Evolutionary conservation across 2,329 filamentous ascomycete genomes (phyloP).

Genomic region (Didymella segeticola): DNA sequence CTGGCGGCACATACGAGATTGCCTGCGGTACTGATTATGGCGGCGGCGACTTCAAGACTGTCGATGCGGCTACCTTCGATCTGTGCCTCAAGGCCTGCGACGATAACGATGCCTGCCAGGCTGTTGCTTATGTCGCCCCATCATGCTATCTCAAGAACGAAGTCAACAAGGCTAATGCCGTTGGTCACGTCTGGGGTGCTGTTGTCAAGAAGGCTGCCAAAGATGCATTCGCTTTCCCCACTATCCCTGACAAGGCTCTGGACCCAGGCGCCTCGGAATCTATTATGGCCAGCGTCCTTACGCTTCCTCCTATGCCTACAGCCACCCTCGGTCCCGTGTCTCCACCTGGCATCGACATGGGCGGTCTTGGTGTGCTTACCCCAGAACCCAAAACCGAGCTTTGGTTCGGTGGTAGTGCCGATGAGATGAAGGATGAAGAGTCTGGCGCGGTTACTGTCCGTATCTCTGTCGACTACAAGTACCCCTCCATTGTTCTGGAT

Average conservation of each 20-base stretch:
- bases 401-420: constrained; percentile 12
- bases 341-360: constrained; percentile 14
- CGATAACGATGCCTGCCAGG: constrained; percentile 12
- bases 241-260: not conserved
- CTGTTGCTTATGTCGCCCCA: constrained; percentile 6
- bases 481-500: constrained; percentile 11
- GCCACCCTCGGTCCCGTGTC: constrained; percentile 9
- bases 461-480: constrained; percentile 13
- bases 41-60: constrained; percentile 12
- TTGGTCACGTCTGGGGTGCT: constrained; percentile 8
- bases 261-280: constrained; percentile 9
- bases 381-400: constrained; percentile 3
- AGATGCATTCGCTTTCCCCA: constrained; percentile 7
- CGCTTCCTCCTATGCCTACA: constrained; percentile 9
- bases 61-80: constrained; percentile 10
- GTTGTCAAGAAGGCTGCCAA: constrained; percentile 11
- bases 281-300: constrained; percentile 10
- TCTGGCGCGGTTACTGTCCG: constrained; percentile 14
- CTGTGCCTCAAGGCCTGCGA: constrained; percentile 13
- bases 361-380: constrained; percentile 12
- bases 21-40: constrained; percentile 9
- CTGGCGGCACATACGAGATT: constrained; percentile 14
- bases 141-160: constrained; percentile 15
- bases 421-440: constrained; percentile 10
- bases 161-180: constrained; percentile 3